Conservation (phyloP, 805 yeast genomes). For the Saccharomyces kudriavzevii region DNA sequence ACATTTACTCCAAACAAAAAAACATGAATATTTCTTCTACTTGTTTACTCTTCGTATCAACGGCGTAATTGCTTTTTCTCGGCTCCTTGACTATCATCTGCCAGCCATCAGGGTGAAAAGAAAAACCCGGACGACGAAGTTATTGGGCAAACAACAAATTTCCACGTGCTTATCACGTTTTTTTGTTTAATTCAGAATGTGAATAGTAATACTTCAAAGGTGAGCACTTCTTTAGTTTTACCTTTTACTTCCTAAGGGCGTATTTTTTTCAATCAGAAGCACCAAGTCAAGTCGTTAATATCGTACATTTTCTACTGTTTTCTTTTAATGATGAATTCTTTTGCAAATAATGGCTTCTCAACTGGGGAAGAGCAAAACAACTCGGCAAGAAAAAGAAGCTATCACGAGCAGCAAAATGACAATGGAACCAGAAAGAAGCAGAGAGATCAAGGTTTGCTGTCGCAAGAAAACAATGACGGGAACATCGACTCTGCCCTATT, state of each 20-base stretch:
- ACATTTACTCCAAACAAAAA: neutral
- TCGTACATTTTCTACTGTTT: neutral
- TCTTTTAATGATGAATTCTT: neutral
- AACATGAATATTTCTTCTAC: neutral
- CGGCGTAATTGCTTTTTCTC: neutral
- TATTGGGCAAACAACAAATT: conserved; percentile 1
- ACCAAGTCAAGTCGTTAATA: neutral
- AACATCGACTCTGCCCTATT: conserved; percentile 29
- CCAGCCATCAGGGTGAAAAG: neutral
- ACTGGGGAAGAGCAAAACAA: neutral
- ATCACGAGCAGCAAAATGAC: neutral
- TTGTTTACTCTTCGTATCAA: neutral
- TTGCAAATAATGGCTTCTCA: neutral
- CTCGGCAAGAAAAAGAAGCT: conserved; percentile 1
- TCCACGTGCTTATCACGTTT: conserved; percentile 31
- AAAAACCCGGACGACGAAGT: neutral
- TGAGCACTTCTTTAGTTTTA: neutral
- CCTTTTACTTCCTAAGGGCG: neutral
- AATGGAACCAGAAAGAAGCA: conserved; percentile 3
- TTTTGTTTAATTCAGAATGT: neutral
- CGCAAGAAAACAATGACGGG: conserved; percentile 7
- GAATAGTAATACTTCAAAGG: neutral
- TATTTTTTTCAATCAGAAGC: neutral
- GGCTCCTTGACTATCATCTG: neutral
- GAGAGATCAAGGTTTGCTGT: neutral